Conservation (phyloP, 2,329 filamentous ascomycete genomes). For the Cadophora luteo-olivacea region DNA sequence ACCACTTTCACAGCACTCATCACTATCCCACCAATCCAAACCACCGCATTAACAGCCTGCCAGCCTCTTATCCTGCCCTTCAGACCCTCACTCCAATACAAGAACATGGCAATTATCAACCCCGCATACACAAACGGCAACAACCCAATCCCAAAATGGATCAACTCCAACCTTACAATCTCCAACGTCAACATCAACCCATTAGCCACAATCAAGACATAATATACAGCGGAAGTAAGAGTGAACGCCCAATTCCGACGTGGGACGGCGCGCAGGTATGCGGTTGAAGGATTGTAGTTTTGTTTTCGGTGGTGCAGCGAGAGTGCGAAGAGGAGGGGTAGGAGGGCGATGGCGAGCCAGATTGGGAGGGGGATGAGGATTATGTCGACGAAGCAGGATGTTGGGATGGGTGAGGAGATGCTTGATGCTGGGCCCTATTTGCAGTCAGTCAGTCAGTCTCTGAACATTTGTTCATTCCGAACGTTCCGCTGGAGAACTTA, state of each 20-base stretch:
- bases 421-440: conserved; percentile 43
- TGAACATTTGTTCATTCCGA: neutral
- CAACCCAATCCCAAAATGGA: conserved; percentile 44
- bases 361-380: conserved; percentile 47
- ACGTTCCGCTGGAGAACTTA: conserved; percentile 5
- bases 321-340: conserved; percentile 39
- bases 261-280: conserved; percentile 29
- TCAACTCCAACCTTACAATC: conserved; percentile 43
- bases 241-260: conserved; percentile 29
- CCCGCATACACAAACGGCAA: conserved; percentile 46
- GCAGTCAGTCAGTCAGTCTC: conserved; percentile 8
- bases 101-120: conserved; percentile 37
- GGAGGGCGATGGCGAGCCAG: conserved; percentile 43
- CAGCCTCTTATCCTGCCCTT: conserved; percentile 36
- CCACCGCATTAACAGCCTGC: conserved; percentile 38
- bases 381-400: conserved; percentile 47
- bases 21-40: conserved; percentile 43
- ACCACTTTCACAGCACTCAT: conserved; percentile 43
- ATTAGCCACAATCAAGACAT: conserved; percentile 42
- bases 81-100: conserved; percentile 40
- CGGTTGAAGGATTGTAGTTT: conserved; percentile 37
- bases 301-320: conserved; percentile 32
- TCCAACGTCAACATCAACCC: conserved; percentile 45
- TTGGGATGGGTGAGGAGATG: conserved; percentile 45
- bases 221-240: conserved; percentile 39